Evolutionary conservation across 2,329 filamentous ascomycete species (phyloP).

Genomic region (Aspergillus unguis): DNA sequence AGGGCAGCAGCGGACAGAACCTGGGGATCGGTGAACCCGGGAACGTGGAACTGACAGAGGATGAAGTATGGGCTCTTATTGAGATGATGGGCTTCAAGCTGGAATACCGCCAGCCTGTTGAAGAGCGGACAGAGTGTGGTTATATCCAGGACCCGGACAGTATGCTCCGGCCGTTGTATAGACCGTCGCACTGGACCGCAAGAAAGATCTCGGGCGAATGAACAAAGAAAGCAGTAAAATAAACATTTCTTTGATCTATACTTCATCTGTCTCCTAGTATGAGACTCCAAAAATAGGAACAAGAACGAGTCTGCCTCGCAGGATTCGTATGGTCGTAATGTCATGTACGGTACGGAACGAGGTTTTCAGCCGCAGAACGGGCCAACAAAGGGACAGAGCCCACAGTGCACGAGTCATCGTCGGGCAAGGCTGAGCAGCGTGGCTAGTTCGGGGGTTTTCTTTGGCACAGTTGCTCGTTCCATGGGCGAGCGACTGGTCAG

Average conservation of each 20-base stretch:
- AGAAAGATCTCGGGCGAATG: constrained; percentile 53
- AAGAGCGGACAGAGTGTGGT: constrained; percentile 58
- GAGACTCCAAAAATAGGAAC: constrained; percentile 1
- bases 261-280: background rate
- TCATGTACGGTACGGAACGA: constrained; percentile 3
- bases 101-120: constrained; percentile 57
- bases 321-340: constrained; percentile 1
- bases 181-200: constrained; percentile 79
- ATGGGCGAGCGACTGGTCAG: background rate
- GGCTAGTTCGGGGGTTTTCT: constrained; percentile 16
- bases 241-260: background rate
- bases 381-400: constrained; percentile 14
- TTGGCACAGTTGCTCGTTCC: constrained; percentile 11
- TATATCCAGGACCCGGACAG: constrained; percentile 84
- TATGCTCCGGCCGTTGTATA: constrained; percentile 82
- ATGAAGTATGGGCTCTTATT: constrained; percentile 78
- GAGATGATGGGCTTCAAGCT: constrained; percentile 73
- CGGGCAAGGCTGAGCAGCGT: constrained; percentile 19
- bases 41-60: constrained; percentile 82
- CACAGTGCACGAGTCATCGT: constrained; percentile 1
- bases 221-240: background rate
- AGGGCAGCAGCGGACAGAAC: constrained; percentile 22
- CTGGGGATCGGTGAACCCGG: constrained; percentile 82
- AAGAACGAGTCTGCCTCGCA: constrained; percentile 11
- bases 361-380: constrained; percentile 18